phyloP scores from a whole-genome alignment of 345 rosid genomes.

The Aurinia saxatilis region DNA sequence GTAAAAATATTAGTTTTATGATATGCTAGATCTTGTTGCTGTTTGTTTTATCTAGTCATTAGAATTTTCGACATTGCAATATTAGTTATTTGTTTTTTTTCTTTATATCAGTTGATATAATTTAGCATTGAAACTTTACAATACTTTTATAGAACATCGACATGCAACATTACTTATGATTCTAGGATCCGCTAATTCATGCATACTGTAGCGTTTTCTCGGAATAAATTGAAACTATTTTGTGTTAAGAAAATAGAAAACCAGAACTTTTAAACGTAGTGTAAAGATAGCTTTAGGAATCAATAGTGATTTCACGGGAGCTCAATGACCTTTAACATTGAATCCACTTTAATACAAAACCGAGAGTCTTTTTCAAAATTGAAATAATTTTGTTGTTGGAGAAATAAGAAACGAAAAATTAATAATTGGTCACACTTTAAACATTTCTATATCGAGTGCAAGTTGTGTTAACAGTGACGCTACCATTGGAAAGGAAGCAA shows the following conservation, averaged over 20 bases:
- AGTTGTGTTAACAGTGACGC: conserved; percentile 21
- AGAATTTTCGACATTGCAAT: not conserved
- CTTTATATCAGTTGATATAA: not conserved
- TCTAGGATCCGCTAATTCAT: not conserved
- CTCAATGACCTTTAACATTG: not conserved
- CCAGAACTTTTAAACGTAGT: not conserved
- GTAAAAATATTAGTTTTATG: too few relatives aligned
- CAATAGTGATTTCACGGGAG: conserved; percentile 1
- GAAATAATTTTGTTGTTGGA: not conserved
- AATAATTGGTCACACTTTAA: not conserved
- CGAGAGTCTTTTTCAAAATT: conserved; percentile 6
- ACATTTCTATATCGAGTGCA: conserved; percentile 7
- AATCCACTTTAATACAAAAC: conserved; percentile 7
- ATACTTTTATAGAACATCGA: not conserved
- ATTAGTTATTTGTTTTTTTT: not conserved
- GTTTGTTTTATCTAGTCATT: not conserved
- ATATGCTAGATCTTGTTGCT: not conserved
- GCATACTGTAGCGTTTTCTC: not conserved
- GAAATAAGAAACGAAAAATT: not conserved
- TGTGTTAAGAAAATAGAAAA: not conserved
- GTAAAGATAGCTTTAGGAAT: not conserved
- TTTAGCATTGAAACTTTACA: not conserved
- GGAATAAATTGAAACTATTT: not conserved
- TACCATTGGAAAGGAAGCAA: conserved; percentile 6
- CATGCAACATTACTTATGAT: not conserved